Base-by-base conservation (phyloP, 352 stramenopile species). In the Peronospora farinosa region DNA sequence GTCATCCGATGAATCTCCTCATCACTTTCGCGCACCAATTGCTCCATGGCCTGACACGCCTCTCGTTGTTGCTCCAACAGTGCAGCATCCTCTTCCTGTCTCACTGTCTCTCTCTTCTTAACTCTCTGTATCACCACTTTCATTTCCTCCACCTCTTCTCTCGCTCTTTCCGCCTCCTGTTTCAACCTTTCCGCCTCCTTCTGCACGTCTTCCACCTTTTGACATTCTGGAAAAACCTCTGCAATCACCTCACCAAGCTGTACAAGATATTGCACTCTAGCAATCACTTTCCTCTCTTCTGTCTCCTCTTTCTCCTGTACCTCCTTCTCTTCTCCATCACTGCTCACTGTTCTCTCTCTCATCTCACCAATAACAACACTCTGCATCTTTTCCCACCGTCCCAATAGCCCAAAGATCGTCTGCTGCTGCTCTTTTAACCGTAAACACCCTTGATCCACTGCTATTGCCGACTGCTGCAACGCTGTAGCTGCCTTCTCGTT, bases 401-500 rank as follows among this genome's bases (percentile, higher is more conserved):
- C 67, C 16, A 67, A 17, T 12, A 88, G 50, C 17, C 63, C 62
- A 11, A 65, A 67, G 36, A 79, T 66, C 32, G 58, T 69, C 52
- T 75, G 67, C 58, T 86, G 73, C 48, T 79, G 71, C 55, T 80
- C 71, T 0, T 41, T 5, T 3, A 88, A 51, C 32, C 72, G 47
- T 17, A 28, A 47, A 19, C 59, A 44, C 5, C 63, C 76, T 8
- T 65, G 42, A 0, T 63, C 64, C 27, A 88, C 76, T 0, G 66
- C 54, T 15, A 31, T 39, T 7, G 79, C 70, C 15, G 76, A 76
- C 45, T 88, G 74, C 42, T 68, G 57, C 36, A 90, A 70, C 51
- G 74, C 67, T 12, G 63, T 47, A 16, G 68, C 66, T 11, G 79
- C 79, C 13, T 47, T 54, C 16, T 78, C 70, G 50, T 88, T 90